Conservation (phyloP, 495 filamentous ascomycete genomes). For the Penicillium longicatenatum region DNA sequence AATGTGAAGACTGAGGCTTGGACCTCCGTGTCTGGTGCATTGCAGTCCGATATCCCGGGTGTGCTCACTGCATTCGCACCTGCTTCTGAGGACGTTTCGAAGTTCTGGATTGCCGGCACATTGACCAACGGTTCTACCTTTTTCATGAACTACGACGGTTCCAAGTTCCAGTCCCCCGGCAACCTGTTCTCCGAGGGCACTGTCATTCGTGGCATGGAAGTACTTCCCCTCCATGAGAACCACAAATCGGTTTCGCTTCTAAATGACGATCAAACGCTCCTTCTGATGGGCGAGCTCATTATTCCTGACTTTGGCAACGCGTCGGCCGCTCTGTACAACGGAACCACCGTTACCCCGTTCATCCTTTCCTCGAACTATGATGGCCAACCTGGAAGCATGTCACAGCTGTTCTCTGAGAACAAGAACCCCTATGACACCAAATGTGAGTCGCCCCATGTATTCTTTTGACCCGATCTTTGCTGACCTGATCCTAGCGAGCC, state of each 20-base stretch:
- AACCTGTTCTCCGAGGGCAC: conserved; percentile 63
- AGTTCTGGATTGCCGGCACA: conserved; percentile 79
- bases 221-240: conserved; percentile 66
- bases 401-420: conserved; percentile 75
- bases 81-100: conserved; percentile 63
- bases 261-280: conserved; percentile 65
- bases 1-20: conserved; percentile 63
- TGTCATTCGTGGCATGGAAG: conserved; percentile 74
- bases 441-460: conserved; percentile 43
- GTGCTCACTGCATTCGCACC: conserved; percentile 73
- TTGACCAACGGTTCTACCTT: conserved; percentile 68
- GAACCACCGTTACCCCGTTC: conserved; percentile 74
- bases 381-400: conserved; percentile 68
- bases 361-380: conserved; percentile 69
- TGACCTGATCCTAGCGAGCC: conserved; percentile 41
- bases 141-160: conserved; percentile 74
- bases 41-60: conserved; percentile 64
- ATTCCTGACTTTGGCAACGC: conserved; percentile 77
- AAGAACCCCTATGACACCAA: conserved; percentile 61
- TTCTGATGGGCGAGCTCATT: conserved; percentile 78
- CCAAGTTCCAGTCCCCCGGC: conserved; percentile 57
- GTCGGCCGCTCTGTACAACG: conserved; percentile 87
- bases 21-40: conserved; percentile 64
- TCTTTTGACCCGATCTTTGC: conserved; percentile 15
- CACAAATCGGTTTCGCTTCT: conserved; percentile 69